Conservation (phyloP, 2,329 filamentous ascomycete genomes). For the Paraphoma sp. region DNA sequence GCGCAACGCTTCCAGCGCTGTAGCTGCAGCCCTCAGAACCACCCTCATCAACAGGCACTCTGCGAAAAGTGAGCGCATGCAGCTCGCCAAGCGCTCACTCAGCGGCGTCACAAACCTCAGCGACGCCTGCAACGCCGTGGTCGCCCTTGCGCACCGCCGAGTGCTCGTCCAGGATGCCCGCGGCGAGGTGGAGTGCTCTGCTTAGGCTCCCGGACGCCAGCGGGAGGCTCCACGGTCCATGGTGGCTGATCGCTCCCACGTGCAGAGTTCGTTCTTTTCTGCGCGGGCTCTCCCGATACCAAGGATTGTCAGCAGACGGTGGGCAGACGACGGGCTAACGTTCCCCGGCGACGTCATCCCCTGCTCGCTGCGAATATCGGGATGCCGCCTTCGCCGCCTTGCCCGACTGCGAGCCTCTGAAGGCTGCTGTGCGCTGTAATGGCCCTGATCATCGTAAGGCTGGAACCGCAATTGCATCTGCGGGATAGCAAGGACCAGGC, state of each 20-base stretch:
- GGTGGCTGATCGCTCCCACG: slow-evolving; percentile 27
- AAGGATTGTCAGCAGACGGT: slow-evolving; percentile 19
- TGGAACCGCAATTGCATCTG: slow-evolving; percentile 1
- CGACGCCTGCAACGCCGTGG: slow-evolving; percentile 15
- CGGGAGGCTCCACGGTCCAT: slow-evolving; percentile 16
- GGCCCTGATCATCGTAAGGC: slow-evolving; percentile 4
- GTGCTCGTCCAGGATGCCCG: background rate
- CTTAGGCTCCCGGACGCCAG: slow-evolving; percentile 13
- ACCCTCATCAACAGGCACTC: slow-evolving; percentile 17
- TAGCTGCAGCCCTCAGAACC: slow-evolving; percentile 8
- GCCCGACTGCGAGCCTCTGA: slow-evolving; percentile 1
- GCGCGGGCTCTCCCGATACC: slow-evolving; percentile 17
- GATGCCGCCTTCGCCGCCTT: background rate
- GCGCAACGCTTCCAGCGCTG: slow-evolving; percentile 26
- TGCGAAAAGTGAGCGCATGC: slow-evolving; percentile 5
- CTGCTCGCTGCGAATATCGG: slow-evolving; percentile 9
- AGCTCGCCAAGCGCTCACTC: slow-evolving; percentile 11
- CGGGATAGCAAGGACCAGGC: slow-evolving; percentile 20
- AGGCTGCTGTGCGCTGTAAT: slow-evolving; percentile 4
- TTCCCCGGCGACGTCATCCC: slow-evolving; percentile 18
- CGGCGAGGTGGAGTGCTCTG: background rate
- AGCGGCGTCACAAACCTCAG: slow-evolving; percentile 14
- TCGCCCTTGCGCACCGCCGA: background rate
- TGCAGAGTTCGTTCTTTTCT: slow-evolving; percentile 9
- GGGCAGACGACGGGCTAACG: slow-evolving; percentile 8